A percentile compares a stretch with the other conserved stretches of the same genome.
Conservation (phyloP, 768 basidiomycete genomes). For the Naganishia antarctica region DNA sequence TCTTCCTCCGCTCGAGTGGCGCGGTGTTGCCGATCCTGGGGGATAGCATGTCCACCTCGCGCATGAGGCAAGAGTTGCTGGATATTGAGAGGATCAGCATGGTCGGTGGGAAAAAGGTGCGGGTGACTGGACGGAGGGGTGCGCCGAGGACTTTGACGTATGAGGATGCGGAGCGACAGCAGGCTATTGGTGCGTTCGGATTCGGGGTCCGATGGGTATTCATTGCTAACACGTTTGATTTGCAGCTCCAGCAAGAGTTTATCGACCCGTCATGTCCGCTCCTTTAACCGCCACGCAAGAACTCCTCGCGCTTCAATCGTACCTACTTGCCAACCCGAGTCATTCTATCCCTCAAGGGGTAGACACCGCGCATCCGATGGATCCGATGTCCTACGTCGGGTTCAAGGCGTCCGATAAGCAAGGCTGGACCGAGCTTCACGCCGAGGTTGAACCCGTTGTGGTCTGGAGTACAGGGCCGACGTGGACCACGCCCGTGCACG, state of each 20-base stretch:
- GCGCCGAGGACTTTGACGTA: slow-evolving; percentile 17
- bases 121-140: not conserved
- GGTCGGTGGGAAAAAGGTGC: slow-evolving; percentile 13
- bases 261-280: not conserved
- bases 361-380: slow-evolving; percentile 36
- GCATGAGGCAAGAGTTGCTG: not conserved
- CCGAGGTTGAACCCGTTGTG: slow-evolving; percentile 40
- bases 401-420: slow-evolving; percentile 31
- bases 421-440: slow-evolving; percentile 39
- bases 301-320: slow-evolving; percentile 48
- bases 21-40: not conserved
- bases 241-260: not conserved
- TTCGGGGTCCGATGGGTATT: not conserved
- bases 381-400: slow-evolving; percentile 38
- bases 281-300: slow-evolving; percentile 40
- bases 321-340: slow-evolving; percentile 37
- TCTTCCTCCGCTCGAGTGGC: not conserved
- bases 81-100: slow-evolving; percentile 1
- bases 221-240: not conserved
- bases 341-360: slow-evolving; percentile 36
- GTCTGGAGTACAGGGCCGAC: slow-evolving; percentile 42
- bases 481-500: slow-evolving; percentile 21
- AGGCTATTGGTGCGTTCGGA: not conserved
- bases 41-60: not conserved
- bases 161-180: not conserved